A percentile compares a stretch with the other conserved stretches of the same genome.
Evolutionary conservation across 176 grass and related monocot genomes (phyloP).

Genomic region (Triticum aestivum): IWGSC_CS_RefSeq_v2.1 NC_057805.1:30447489-30447988

Average conservation of each 20-base stretch:
- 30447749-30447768: background rate
- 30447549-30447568: background rate
- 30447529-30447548: background rate
- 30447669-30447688: background rate
- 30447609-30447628: too few species aligned
- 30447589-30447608: background rate
- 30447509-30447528: background rate
- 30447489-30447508: background rate
- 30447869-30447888: too few species aligned
- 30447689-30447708: background rate
- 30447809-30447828: background rate
- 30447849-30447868: background rate
- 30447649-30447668: background rate
- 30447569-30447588: background rate
- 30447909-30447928: too few species aligned
- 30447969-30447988: too few species aligned
- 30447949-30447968: too few species aligned
- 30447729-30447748: background rate
- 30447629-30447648: background rate
- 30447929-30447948: too few species aligned
- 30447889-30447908: too few species aligned
- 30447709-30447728: background rate
- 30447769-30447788: background rate
- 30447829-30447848: constrained; percentile 11
- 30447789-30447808: background rate